Base-by-base conservation (phyloP, 2,329 filamentous ascomycete genomes). In the Boeremia lycopersici region DNA sequence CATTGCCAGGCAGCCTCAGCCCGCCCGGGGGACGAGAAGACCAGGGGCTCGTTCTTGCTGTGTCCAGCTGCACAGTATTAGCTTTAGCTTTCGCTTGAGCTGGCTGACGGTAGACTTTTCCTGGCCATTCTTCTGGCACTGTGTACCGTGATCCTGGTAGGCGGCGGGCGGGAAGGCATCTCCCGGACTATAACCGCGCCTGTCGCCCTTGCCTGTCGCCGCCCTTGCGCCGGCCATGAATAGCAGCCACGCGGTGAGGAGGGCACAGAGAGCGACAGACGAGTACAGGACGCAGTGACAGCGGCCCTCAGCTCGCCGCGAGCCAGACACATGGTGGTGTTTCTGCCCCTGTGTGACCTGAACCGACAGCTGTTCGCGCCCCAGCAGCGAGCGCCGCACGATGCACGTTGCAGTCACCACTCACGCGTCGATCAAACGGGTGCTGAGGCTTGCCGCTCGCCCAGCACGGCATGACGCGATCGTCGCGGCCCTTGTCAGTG, bases 351-450 rank as follows among this genome's bases (percentile, higher is more conserved):
- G 47, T 45, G 39, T 47, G 25, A 45, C 43, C 3, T 31, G 43
- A 31, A 48, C 31, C 44, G 46, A 34, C 51, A 52, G 47, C 51
- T 48, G 40, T 45, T 53, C 44, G 52, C 50, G 46, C 52, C 46
- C 52, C 48, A 55, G 55, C 58, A 58, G 48, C 45, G 34, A 59
- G 59, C 57, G 62, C 59, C 63, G 65, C 65, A 68, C 65, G 65
- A 68, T 62, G 65, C 64, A 68, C 64, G 65, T 68, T 68, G 63
- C 63, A 62, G 59, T 62, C 65, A 68, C 58, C 62, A 62, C 62
- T 65, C 50, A 60, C 58, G 48, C 63, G 68, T 63, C 69, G 71
- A 74, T 74, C 72, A 74, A 74, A 74, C 72, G 72, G 71, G 69
- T 65, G 69, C 65, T 70, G 67, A 69, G 68, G 67, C 69, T 64